These are phyloP conservation scores for Heritiera fomes DNA, from an alignment of 345 rosid genomes.

Conservation along the genomic window DNA sequence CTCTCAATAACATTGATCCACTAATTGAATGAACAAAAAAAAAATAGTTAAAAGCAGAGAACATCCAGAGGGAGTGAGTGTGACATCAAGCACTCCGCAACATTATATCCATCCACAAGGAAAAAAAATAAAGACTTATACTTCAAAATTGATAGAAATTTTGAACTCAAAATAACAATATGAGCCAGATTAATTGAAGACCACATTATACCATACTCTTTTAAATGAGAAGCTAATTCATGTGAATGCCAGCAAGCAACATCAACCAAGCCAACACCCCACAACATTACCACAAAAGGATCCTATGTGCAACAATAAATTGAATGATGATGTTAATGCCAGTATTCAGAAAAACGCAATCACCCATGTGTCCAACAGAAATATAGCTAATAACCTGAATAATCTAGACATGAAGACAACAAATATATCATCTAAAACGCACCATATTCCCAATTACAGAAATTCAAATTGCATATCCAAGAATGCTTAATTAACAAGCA, in stretches of 20 bases:
- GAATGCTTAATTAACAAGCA: not conserved
- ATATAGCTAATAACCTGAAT: not conserved
- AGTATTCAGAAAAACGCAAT: not conserved
- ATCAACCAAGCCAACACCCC: not conserved
- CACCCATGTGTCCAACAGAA: not conserved
- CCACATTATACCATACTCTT: not conserved
- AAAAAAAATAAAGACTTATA: not conserved
- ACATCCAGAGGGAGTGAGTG: not conserved
- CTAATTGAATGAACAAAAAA: not conserved
- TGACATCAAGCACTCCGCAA: not conserved
- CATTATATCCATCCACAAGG: not conserved
- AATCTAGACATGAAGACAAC: not conserved
- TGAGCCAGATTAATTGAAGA: not conserved
- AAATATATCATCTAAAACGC: not conserved
- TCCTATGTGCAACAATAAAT: no score
- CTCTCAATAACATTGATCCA: not conserved
- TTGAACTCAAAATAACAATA: not conserved
- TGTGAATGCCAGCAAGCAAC: not conserved
- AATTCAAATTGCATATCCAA: not conserved
- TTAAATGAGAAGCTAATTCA: not conserved
- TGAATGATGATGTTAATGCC: not conserved
- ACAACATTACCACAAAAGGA: no score
- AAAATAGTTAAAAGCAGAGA: not conserved
- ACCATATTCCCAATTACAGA: not conserved
- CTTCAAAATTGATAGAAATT: not conserved